Percentiles rank a stretch among this genome's conserved stretches.
These are phyloP conservation scores for Fagus sylvatica DNA, from an alignment of 306 rosid species.

Conservation along the genomic window DNA sequence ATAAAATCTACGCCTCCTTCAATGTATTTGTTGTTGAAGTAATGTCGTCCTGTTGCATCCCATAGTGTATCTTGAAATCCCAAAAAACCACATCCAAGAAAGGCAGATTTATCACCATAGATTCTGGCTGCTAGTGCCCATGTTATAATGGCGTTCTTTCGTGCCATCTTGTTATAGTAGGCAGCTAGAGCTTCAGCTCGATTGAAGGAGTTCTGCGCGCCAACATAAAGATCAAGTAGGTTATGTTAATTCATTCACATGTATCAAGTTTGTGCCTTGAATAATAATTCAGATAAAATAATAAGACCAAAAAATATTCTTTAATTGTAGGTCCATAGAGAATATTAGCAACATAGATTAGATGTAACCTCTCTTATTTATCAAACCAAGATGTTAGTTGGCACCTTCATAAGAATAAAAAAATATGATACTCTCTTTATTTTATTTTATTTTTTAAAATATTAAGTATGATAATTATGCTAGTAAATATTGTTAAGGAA, in stretches of 20 bases:
- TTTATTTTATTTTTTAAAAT: no score
- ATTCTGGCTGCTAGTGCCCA: conserved; percentile 47
- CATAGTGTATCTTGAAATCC: conserved; percentile 53
- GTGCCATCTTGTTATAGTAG: neutral
- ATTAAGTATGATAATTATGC: no score
- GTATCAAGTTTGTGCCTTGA: neutral
- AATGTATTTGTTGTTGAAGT: conserved; percentile 31
- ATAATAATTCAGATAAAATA: neutral
- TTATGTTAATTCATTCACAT: neutral
- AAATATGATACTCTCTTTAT: no score
- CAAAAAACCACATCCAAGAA: conserved; percentile 35
- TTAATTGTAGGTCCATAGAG: no score
- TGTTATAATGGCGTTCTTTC: neutral
- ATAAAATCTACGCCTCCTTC: conserved; percentile 52
- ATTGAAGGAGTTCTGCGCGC: conserved; percentile 25
- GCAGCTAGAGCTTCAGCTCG: neutral
- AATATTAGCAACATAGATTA: no score
- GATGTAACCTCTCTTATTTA: no score
- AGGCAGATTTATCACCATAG: conserved; percentile 47
- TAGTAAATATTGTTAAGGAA: no score
- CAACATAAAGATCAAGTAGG: no score
- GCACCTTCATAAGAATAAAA: no score
- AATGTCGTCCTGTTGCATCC: conserved; percentile 49
- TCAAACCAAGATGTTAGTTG: no score
- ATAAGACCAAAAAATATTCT: no score